Evolutionary conservation across 768 basidiomycete genomes (phyloP).

Genomic region (Rhodotorula diobovata): DNA sequence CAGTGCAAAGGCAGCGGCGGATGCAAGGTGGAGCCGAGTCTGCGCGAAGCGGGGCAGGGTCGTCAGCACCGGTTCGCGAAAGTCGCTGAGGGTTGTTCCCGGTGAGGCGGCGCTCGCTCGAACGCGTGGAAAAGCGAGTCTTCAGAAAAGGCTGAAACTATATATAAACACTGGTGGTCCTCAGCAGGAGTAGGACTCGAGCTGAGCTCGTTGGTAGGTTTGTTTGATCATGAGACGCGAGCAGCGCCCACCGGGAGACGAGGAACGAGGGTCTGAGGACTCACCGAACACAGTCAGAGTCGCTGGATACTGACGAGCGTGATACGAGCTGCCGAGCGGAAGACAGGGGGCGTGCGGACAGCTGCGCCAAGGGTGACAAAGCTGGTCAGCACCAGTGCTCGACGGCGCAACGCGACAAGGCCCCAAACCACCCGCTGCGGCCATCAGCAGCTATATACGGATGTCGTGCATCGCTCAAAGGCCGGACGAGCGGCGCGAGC

Average conservation of each 20-base stretch:
- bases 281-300: not conserved
- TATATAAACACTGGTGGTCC: constrained; percentile 2
- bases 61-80: not conserved
- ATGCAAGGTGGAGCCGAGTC: not conserved
- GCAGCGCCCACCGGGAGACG: too few species aligned
- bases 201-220: not conserved
- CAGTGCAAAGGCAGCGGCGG: too few species aligned
- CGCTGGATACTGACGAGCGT: not conserved
- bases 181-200: constrained; percentile 8
- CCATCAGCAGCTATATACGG: not conserved
- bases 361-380: not conserved
- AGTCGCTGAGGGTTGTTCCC: not conserved
- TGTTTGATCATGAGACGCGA: constrained; percentile 6
- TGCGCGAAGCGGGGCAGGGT: not conserved
- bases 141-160: constrained; percentile 35
- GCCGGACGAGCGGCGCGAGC: not conserved
- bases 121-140: not conserved
- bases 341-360: too few species aligned
- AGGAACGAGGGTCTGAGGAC: not conserved
- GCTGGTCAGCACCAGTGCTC: not conserved
- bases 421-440: not conserved
- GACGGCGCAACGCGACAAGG: not conserved
- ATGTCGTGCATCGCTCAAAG: not conserved
- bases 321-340: not conserved
- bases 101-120: too few species aligned